Conservation (phyloP, 163 green algal species). For the Scenedesmus sp. region DNA sequence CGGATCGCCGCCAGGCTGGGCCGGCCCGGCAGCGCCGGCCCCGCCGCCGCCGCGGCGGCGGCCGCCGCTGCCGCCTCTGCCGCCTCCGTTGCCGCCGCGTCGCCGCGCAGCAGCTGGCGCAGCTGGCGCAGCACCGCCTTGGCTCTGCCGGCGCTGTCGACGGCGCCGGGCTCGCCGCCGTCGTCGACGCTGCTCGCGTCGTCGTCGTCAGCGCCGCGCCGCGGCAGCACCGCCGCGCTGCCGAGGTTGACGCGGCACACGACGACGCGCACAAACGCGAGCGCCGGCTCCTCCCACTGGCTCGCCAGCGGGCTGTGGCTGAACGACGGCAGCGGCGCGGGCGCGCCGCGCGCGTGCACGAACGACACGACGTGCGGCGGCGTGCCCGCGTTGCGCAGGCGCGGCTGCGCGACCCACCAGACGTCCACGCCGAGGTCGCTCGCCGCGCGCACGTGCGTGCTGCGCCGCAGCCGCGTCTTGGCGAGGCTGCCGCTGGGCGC, state of each 20-base stretch:
- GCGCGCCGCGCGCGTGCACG: neutral
- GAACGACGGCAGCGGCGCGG: conserved; percentile 4
- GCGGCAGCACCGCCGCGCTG: conserved; percentile 33
- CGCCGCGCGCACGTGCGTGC: conserved; percentile 2
- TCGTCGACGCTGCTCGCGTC: neutral
- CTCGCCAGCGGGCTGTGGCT: neutral
- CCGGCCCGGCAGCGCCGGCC: neutral
- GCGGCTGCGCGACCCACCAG: conserved; percentile 33
- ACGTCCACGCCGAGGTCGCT: conserved; percentile 20
- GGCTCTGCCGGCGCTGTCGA: no score
- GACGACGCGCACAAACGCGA: conserved; percentile 33
- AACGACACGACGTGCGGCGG: conserved; percentile 36
- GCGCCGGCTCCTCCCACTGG: conserved; percentile 30
- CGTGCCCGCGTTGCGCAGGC: conserved; percentile 4
- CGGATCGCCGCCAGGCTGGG: conserved; percentile 12
- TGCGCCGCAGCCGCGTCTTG: conserved; percentile 10
- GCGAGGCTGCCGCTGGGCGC: neutral
- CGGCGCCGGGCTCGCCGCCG: no score
- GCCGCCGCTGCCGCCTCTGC: no score
- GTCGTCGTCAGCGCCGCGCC: neutral
- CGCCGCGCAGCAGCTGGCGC: neutral
- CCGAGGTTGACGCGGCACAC: conserved; percentile 17
- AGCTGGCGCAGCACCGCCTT: conserved; percentile 12
- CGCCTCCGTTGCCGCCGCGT: neutral
- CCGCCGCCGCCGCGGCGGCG: neutral